These are phyloP conservation scores for Trichosanthes truncata DNA, from an alignment of 306 rosid genomes.

Conservation along the genomic window DNA sequence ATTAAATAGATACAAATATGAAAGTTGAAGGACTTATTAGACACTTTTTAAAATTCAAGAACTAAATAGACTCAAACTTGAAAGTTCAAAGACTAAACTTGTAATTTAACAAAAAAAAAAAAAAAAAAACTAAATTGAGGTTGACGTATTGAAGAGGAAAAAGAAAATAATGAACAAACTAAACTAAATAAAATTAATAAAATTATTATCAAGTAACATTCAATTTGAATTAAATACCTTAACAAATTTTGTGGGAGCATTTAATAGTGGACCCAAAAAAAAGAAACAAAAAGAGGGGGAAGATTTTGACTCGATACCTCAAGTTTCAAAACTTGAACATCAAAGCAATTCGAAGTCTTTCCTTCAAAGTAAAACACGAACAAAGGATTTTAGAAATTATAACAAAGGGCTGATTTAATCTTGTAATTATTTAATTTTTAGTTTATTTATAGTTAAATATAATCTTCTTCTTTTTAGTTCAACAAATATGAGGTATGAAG, in stretches of 20 bases:
- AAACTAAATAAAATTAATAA: background rate
- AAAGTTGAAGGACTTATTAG: too few relatives aligned
- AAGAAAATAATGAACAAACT: background rate
- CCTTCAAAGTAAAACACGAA: background rate
- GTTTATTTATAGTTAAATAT: background rate
- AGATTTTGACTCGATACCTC: background rate
- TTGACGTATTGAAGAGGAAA: too few relatives aligned
- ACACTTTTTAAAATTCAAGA: too few relatives aligned
- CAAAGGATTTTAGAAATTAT: background rate
- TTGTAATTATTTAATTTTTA: too few relatives aligned
- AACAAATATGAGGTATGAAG: too few relatives aligned
- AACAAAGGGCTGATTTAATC: background rate
- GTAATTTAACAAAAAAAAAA: too few relatives aligned
- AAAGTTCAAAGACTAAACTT: too few relatives aligned
- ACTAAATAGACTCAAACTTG: too few relatives aligned
- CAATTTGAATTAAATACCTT: background rate
- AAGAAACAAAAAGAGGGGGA: background rate
- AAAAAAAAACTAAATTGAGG: too few relatives aligned
- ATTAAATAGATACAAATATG: too few relatives aligned
- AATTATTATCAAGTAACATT: background rate
- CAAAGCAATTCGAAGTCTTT: background rate
- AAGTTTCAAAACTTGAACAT: background rate
- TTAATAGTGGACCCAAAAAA: background rate
- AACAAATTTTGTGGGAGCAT: background rate
- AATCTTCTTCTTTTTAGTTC: background rate